phyloP scores from a whole-genome alignment of 1,284 basidiomycete genomes.

The Mycosarcoma maydis region DNA sequence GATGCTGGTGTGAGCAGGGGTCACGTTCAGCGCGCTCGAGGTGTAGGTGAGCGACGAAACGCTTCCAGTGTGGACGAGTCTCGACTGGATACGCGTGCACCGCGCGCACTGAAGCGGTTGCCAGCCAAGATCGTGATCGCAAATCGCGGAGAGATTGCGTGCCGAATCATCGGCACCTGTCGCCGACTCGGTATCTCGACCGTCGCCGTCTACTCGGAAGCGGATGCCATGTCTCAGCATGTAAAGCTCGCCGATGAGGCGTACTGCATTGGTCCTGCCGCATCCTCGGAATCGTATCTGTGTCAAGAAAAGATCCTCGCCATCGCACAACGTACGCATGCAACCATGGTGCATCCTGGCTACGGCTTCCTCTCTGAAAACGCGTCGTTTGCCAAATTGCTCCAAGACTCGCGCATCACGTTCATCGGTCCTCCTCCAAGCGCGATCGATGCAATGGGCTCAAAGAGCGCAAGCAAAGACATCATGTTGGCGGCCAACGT shows the following conservation, averaged over 20 bases:
- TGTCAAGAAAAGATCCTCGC: constrained; percentile 87
- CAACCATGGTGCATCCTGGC: constrained; percentile 79
- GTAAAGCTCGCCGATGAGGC: constrained; percentile 88
- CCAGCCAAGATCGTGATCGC: constrained; percentile 60
- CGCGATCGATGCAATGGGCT: constrained; percentile 78
- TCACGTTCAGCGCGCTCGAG: no score
- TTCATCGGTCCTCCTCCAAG: constrained; percentile 67
- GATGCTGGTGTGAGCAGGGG: no score
- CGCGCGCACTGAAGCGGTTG: constrained; percentile 38
- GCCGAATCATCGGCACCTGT: constrained; percentile 89
- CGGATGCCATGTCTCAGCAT: constrained; percentile 80
- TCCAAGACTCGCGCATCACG: constrained; percentile 49
- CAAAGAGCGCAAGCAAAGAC: constrained; percentile 76
- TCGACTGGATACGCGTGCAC: no score
- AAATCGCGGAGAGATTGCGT: constrained; percentile 88
- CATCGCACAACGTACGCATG: constrained; percentile 80
- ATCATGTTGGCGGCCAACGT: constrained; percentile 91
- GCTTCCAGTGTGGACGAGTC: constrained; percentile 13
- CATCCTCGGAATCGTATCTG: constrained; percentile 86
- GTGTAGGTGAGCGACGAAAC: neutral
- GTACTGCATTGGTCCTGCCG: constrained; percentile 89
- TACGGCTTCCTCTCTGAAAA: constrained; percentile 84
- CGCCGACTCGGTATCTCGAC: constrained; percentile 85
- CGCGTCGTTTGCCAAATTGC: constrained; percentile 43
- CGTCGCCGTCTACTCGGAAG: constrained; percentile 88